These are phyloP conservation scores for Pyrus betulifolia DNA, from an alignment of 306 rosid species.

Conservation along the genomic window DNA sequence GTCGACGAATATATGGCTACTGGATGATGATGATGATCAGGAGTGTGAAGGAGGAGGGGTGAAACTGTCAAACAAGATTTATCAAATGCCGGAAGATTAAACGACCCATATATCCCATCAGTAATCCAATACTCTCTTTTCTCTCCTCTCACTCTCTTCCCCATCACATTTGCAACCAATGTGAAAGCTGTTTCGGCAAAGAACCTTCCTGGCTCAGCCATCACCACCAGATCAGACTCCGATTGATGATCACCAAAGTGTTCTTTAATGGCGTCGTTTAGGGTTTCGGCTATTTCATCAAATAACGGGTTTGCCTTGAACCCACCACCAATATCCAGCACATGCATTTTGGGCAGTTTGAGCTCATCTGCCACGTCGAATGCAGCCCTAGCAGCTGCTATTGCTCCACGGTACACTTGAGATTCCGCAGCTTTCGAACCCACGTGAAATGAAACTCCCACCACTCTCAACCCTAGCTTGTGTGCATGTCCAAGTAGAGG, in stretches of 20 bases:
- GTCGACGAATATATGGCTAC: neutral
- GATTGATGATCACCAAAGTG: neutral
- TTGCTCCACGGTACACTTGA: neutral
- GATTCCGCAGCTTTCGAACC: neutral
- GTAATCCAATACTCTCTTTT: neutral
- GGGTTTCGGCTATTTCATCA: neutral
- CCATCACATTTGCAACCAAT: conserved; percentile 2
- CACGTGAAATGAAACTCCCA: neutral
- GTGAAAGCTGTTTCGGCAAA: conserved; percentile 10
- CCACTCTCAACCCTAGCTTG: neutral
- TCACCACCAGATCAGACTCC: neutral
- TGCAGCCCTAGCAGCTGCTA: neutral
- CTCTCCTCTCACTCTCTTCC: conserved; percentile 13
- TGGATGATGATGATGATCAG: neutral
- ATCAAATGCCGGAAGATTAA: neutral
- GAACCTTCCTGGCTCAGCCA: conserved; percentile 10
- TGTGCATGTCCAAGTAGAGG: neutral
- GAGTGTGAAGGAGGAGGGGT: neutral
- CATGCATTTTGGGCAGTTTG: neutral
- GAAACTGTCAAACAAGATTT: neutral
- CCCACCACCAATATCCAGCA: neutral
- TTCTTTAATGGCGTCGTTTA: neutral
- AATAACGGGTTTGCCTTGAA: neutral
- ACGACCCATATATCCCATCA: conserved; percentile 3
- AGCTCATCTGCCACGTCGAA: neutral